These are phyloP conservation scores for Mucor saturninus DNA, from an alignment of 371 early-diverging fungal species.

Conservation along the genomic window DNA sequence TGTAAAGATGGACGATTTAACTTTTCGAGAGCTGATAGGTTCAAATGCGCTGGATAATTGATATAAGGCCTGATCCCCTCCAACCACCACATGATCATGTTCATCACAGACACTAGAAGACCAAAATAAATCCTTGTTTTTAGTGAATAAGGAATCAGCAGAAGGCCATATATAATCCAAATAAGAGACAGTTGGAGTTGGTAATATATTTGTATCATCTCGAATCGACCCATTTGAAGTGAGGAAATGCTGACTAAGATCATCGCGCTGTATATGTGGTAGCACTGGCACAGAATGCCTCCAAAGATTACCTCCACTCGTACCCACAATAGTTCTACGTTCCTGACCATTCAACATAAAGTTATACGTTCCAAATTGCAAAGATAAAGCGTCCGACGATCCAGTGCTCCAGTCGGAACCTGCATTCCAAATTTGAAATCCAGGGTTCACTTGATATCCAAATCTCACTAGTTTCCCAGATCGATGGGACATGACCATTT, in stretches of 20 bases:
- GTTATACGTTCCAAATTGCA: neutral
- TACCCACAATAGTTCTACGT: conserved; percentile 3
- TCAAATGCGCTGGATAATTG: conserved; percentile 10
- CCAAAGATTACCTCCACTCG: conserved; percentile 8
- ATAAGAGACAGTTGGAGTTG: conserved; percentile 1
- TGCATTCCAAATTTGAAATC: conserved; percentile 32
- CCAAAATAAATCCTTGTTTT: conserved; percentile 32
- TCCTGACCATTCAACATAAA: neutral
- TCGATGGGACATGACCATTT: conserved; percentile 4
- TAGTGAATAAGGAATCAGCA: neutral
- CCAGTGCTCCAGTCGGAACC: neutral
- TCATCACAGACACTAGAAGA: conserved; percentile 13
- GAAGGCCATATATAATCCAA: neutral
- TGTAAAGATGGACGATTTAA: conserved; percentile 28
- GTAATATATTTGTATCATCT: neutral
- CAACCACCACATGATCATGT: conserved; percentile 13
- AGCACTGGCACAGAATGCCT: conserved; percentile 5
- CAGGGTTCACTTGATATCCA: conserved; percentile 39
- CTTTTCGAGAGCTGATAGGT: neutral
- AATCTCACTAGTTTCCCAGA: conserved; percentile 1
- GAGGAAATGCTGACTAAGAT: conserved; percentile 1
- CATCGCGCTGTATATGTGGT: conserved; percentile 6
- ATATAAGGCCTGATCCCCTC: conserved; percentile 30
- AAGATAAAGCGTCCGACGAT: neutral
- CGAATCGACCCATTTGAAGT: conserved; percentile 2